Percentiles rank a stretch among this genome's conserved stretches.
Evolutionary conservation across 2,329 filamentous ascomycete genomes (phyloP).

Genomic region (Pyrenochaeta sp.): DNA sequence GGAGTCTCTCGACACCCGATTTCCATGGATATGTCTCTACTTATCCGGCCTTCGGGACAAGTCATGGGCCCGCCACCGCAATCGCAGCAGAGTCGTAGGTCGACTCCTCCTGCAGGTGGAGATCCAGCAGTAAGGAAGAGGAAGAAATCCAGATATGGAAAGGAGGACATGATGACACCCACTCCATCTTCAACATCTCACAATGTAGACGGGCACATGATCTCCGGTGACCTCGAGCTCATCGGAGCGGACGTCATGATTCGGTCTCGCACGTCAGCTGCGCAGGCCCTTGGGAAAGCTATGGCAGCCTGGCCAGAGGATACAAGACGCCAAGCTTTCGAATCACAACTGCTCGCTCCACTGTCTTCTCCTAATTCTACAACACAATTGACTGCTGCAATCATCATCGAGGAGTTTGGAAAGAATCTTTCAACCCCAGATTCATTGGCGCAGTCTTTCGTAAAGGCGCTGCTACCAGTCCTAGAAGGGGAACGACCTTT

Average conservation of each 20-base stretch:
- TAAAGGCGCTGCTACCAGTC: conserved; percentile 72
- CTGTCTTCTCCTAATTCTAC: conserved; percentile 80
- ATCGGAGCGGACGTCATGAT: conserved; percentile 89
- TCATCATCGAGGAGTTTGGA: conserved; percentile 89
- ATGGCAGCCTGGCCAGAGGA: conserved; percentile 77
- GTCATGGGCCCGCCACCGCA: conserved; percentile 68
- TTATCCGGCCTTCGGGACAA: conserved; percentile 91
- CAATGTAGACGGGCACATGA: conserved; percentile 97
- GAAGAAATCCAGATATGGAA: conserved; percentile 79
- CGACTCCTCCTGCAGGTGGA: conserved; percentile 42
- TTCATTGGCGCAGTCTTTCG: conserved; percentile 65
- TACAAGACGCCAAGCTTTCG: conserved; percentile 68
- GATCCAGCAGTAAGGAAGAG: conserved; percentile 76
- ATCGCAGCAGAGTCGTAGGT: conserved; percentile 31
- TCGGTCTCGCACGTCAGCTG: conserved; percentile 85
- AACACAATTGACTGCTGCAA: conserved; percentile 82
- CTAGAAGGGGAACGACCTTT: conserved; percentile 81
- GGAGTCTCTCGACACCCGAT: conserved; percentile 90
- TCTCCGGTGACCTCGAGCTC: conserved; percentile 94
- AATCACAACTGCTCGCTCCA: conserved; percentile 68
- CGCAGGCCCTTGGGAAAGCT: conserved; percentile 83
- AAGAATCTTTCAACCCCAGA: conserved; percentile 57
- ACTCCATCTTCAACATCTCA: conserved; percentile 70
- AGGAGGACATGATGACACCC: conserved; percentile 63
- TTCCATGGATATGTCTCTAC: conserved; percentile 86